Base-by-base conservation (phyloP, 768 basidiomycete species). In the Strobilomyces confusus region DNA sequence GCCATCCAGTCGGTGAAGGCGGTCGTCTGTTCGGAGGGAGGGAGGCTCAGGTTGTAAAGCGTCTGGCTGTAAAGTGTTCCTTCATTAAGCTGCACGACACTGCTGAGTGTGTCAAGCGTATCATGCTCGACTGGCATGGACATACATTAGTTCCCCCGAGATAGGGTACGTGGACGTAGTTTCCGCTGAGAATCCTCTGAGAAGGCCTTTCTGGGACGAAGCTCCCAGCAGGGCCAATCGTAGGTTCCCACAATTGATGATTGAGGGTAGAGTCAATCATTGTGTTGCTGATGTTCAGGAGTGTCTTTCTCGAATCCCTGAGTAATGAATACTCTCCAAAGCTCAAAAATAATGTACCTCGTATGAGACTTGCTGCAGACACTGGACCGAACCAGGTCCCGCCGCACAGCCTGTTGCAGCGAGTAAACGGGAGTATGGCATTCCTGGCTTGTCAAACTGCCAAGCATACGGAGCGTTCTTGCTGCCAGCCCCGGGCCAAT, bases 71-170 rank as follows among this genome's bases (percentile, higher is more conserved):
- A 58, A 4, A 0, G 29, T 4, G 61, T 54, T 23, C 61, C 61
- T 12, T 62, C 61, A 1, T 62, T 62, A 2, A 61, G 17, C 61
- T 62, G n/a, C 3, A 17, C 17, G 19, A 32, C 9, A 8, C 3
- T 11, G 9, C 12, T 4, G 20, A 9, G n/a, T 5, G 5, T 25
- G 8, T 41, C 12, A 36, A 13, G 42, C 20, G 30, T 11, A 13
- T 15, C 11, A 11, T 20, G 17, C 29, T 5, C 33, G 12, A 38
- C 23, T 6, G 15, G 19, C 5, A 19, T 1, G 13, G 5, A 49
- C 60, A 69, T 49, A 81, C 81, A 42, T 82, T 83, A 0, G 79
- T 81, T 26, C 82, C 82, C n/a, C 70, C 78, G 0, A 84, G 59
- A 54, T 76, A 79, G 8, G 82, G 81, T 4, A 84, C 62, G 47